Conservation (phyloP, 192 early-diverging fungal genomes). For the Lobosporangium transversale region DNA sequence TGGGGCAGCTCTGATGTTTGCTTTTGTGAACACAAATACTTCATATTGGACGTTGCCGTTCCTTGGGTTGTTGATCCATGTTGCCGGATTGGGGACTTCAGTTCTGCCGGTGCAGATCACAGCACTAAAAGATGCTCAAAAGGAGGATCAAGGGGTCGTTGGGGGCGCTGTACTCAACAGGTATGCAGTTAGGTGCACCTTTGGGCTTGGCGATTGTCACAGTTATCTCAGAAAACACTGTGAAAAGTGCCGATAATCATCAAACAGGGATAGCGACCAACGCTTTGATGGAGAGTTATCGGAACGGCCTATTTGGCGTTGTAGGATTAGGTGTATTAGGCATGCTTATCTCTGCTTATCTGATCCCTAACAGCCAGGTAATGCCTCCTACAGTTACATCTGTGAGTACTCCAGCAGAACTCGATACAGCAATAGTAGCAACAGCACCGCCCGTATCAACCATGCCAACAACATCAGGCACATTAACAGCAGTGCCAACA, state of each 20-base stretch:
- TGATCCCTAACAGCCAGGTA: constrained; percentile 23
- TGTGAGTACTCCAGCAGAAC: background rate
- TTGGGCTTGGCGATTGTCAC: constrained; percentile 50
- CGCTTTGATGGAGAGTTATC: constrained; percentile 42
- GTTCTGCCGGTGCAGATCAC: constrained; percentile 42
- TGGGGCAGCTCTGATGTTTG: constrained; percentile 37
- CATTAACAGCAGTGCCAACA: no score
- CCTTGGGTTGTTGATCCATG: constrained; percentile 37
- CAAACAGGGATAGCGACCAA: constrained; percentile 1
- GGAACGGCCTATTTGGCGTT: constrained; percentile 35
- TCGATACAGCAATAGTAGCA: background rate
- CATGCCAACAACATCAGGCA: no score
- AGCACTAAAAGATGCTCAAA: constrained; percentile 41
- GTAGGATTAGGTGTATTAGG: constrained; percentile 33
- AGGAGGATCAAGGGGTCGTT: constrained; percentile 48
- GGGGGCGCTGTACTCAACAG: constrained; percentile 51
- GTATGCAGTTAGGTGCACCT: constrained; percentile 46
- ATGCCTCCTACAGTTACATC: background rate
- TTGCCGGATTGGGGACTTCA: constrained; percentile 27
- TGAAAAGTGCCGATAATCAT: background rate
- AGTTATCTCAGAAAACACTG: constrained; percentile 43
- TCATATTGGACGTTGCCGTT: constrained; percentile 52
- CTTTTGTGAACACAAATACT: constrained; percentile 16
- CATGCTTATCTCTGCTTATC: constrained; percentile 11
- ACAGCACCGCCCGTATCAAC: no score